phyloP scores from a whole-genome alignment of 805 yeast species.

The Wickerhamiella cacticola region DNA sequence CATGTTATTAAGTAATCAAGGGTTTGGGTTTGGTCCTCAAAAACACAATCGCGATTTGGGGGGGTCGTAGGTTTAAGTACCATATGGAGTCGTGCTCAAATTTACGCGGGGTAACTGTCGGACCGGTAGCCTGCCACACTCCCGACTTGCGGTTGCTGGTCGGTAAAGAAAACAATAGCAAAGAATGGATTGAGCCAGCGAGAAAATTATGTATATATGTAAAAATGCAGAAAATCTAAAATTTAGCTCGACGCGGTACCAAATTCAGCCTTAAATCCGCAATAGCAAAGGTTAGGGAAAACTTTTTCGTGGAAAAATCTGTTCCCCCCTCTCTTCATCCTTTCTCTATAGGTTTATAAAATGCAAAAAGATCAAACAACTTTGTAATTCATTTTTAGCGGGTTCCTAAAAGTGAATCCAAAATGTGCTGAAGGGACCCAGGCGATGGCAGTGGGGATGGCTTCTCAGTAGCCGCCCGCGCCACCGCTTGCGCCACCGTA shows the following conservation, averaged over 20 bases:
- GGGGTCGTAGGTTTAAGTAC: slow-evolving; percentile 11
- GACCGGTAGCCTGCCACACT: slow-evolving; percentile 13
- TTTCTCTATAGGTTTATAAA: too few relatives aligned
- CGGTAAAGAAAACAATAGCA: not conserved
- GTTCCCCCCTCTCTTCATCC: too few relatives aligned
- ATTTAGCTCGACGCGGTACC: not conserved
- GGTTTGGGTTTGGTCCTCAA: slow-evolving; percentile 9
- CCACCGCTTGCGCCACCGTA: slow-evolving; percentile 9
- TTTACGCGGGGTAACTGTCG: slow-evolving; percentile 9
- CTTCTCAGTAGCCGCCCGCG: not conserved
- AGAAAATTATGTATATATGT: not conserved
- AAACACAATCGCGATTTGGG: not conserved
- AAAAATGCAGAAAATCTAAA: not conserved
- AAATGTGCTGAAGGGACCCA: slow-evolving; percentile 7
- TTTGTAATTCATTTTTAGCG: not conserved
- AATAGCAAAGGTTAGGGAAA: slow-evolving; percentile 6
- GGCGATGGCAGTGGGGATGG: slow-evolving; percentile 7
- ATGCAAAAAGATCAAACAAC: too few relatives aligned
- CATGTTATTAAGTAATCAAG: slow-evolving; percentile 3
- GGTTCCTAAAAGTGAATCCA: slow-evolving; percentile 3
- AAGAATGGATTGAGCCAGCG: not conserved
- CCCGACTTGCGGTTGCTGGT: slow-evolving; percentile 4
- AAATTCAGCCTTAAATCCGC: too few relatives aligned
- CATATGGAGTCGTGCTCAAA: slow-evolving; percentile 6
- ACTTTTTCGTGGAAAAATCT: not conserved